A percentile compares a stretch with the other conserved stretches of the same genome.
Evolutionary conservation across 352 stramenopile genomes (phyloP).

Genomic region (Globisporangium recalcitrans): DNA sequence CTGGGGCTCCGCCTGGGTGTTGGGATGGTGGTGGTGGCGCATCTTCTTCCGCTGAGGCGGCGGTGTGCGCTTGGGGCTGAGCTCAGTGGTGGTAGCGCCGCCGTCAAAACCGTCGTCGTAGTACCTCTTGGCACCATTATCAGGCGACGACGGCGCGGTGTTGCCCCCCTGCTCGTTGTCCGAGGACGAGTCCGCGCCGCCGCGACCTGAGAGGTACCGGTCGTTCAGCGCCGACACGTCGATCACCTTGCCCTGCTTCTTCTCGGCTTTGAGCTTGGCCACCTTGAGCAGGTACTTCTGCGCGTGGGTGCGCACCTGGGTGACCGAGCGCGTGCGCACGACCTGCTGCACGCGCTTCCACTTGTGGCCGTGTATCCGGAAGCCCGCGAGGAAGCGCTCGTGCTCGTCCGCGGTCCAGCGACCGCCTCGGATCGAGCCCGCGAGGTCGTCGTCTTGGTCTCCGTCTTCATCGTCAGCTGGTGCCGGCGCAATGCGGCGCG

Average conservation of each 20-base stretch:
- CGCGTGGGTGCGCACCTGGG: slow-evolving; percentile 83
- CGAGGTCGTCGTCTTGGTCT: slow-evolving; percentile 43
- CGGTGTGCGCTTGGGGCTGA: slow-evolving; percentile 14
- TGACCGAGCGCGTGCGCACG: slow-evolving; percentile 83
- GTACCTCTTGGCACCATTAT: slow-evolving; percentile 17
- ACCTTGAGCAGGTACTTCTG: slow-evolving; percentile 89
- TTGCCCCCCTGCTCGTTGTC: slow-evolving; percentile 23
- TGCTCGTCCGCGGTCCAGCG: slow-evolving; percentile 85
- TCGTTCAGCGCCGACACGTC: slow-evolving; percentile 19
- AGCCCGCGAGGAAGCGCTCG: slow-evolving; percentile 81
- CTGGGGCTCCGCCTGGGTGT: slow-evolving; percentile 10
- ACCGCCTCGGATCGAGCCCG: slow-evolving; percentile 63
- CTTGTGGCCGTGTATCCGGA: slow-evolving; percentile 85
- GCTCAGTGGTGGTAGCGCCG: not conserved
- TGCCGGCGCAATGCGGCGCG: slow-evolving; percentile 45
- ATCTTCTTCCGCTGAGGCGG: slow-evolving; percentile 49
- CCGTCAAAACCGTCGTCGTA: slow-evolving; percentile 7
- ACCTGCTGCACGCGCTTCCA: slow-evolving; percentile 89
- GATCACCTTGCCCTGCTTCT: slow-evolving; percentile 40
- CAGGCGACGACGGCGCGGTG: slow-evolving; percentile 35
- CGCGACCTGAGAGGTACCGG: slow-evolving; percentile 13
- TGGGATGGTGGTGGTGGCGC: slow-evolving; percentile 28
- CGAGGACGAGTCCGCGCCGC: slow-evolving; percentile 17
- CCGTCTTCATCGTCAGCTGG: slow-evolving; percentile 60
- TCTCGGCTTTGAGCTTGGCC: slow-evolving; percentile 84